Conservation (phyloP, 805 yeast genomes). For the Clavispora vitiphila region DNA sequence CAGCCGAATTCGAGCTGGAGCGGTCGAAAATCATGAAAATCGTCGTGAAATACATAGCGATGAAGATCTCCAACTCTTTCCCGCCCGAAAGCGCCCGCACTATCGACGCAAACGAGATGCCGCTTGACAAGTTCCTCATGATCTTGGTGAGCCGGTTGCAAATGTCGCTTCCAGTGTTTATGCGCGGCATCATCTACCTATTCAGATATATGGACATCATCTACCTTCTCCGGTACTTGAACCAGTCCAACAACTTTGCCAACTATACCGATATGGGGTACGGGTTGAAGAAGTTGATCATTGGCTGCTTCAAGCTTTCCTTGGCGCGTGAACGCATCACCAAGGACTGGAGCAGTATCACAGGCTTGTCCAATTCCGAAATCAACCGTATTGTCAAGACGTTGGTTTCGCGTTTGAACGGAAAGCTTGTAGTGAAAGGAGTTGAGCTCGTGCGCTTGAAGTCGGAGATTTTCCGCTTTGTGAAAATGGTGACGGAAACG, state of each 20-base stretch:
- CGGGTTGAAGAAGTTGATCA: slow-evolving; percentile 34
- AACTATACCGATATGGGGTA: slow-evolving; percentile 42
- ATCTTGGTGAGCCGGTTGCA: slow-evolving; percentile 34
- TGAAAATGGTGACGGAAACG: slow-evolving; percentile 34
- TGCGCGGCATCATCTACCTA: slow-evolving; percentile 38
- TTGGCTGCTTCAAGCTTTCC: slow-evolving; percentile 38
- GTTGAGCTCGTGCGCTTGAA: slow-evolving; percentile 34
- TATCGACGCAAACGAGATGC: slow-evolving; percentile 24
- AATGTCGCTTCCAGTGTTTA: slow-evolving; percentile 30
- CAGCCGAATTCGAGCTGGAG: slow-evolving; percentile 24
- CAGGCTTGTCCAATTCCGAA: slow-evolving; percentile 34
- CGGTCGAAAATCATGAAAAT: slow-evolving; percentile 37
- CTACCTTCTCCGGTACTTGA: slow-evolving; percentile 39
- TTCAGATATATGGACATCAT: slow-evolving; percentile 45
- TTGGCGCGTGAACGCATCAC: slow-evolving; percentile 26
- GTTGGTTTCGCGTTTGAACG: slow-evolving; percentile 36
- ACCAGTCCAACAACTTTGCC: slow-evolving; percentile 41
- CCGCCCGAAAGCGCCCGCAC: slow-evolving; percentile 34
- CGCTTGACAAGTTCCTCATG: slow-evolving; percentile 37
- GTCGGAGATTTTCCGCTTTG: slow-evolving; percentile 37
- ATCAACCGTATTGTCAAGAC: slow-evolving; percentile 31
- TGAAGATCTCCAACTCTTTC: slow-evolving; percentile 39
- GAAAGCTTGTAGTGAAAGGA: slow-evolving; percentile 34
- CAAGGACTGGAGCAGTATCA: slow-evolving; percentile 31
- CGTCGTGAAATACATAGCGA: slow-evolving; percentile 38